Conservation (phyloP, 1,139 yeast genomes). For the Tardiomyces depauwii region DNA sequence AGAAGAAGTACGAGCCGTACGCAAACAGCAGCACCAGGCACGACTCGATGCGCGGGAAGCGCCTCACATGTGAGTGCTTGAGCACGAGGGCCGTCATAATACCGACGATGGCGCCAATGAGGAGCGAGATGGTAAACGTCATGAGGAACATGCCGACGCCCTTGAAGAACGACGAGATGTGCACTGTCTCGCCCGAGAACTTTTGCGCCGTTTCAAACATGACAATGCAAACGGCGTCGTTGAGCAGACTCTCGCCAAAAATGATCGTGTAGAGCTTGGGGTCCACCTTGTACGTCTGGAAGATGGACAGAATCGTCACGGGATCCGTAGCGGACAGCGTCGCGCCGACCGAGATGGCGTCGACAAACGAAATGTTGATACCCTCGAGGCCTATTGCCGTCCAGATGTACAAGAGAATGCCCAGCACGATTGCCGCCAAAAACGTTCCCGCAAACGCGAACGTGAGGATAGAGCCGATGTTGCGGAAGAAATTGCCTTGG, state of each 20-base stretch:
- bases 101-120: slow-evolving; percentile 84
- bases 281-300: slow-evolving; percentile 95
- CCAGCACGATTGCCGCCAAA: slow-evolving; percentile 80
- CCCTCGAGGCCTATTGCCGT: slow-evolving; percentile 87
- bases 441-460: slow-evolving; percentile 98
- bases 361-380: slow-evolving; percentile 79
- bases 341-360: slow-evolving; percentile 95
- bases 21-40: slow-evolving; percentile 86
- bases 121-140: slow-evolving; percentile 87
- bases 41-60: slow-evolving; percentile 94
- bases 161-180: slow-evolving; percentile 69
- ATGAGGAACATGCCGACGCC: slow-evolving; percentile 90
- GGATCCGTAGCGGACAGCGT: slow-evolving; percentile 98
- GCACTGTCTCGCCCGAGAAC: slow-evolving; percentile 78
- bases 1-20: slow-evolving; percentile 91
- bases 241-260: slow-evolving; percentile 88
- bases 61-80: slow-evolving; percentile 84
- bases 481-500: slow-evolving; percentile 89
- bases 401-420: slow-evolving; percentile 78
- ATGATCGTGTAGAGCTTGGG: slow-evolving; percentile 94
- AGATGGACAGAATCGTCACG: slow-evolving; percentile 89
- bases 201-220: slow-evolving; percentile 99
- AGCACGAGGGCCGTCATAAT: slow-evolving; percentile 78
- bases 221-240: slow-evolving; percentile 97
- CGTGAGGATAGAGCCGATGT: slow-evolving; percentile 80